phyloP scores from a whole-genome alignment of 2,329 filamentous ascomycete genomes.

The Calonectria hawksworthii region DNA sequence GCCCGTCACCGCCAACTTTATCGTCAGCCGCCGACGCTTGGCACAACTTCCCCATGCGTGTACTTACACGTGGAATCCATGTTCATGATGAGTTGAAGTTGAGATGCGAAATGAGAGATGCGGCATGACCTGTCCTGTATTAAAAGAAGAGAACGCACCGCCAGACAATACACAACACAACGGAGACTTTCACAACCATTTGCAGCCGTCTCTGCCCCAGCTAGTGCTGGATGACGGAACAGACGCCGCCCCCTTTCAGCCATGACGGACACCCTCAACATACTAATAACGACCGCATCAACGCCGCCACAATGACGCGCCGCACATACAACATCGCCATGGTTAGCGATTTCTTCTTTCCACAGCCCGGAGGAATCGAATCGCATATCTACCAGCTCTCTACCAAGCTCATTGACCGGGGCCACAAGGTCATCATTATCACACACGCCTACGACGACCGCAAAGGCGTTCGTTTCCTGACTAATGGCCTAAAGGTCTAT shows the following conservation, averaged over 20 bases:
- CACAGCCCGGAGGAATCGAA: conserved; percentile 95
- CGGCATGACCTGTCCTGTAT: conserved; percentile 1
- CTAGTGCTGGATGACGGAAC: conserved; percentile 25
- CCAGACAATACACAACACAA: neutral
- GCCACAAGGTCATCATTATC: conserved; percentile 98
- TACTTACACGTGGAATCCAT: conserved; percentile 39
- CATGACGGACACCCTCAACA: conserved; percentile 32
- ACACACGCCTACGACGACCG: conserved; percentile 95
- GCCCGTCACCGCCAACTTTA: conserved; percentile 52
- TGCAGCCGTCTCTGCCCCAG: conserved; percentile 6
- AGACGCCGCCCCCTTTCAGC: conserved; percentile 14
- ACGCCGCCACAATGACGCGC: conserved; percentile 61
- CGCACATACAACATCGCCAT: conserved; percentile 82
- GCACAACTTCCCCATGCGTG: conserved; percentile 29
- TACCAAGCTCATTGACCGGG: conserved; percentile 95
- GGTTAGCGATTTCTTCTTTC: conserved; percentile 99
- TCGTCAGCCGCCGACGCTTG: conserved; percentile 33
- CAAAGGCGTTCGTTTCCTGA: conserved; percentile 93
- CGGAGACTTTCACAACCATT: neutral
- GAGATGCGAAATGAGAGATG: conserved; percentile 22
- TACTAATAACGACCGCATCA: conserved; percentile 19
- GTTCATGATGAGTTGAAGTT: conserved; percentile 28
- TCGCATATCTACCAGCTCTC: conserved; percentile 99
- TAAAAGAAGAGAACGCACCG: neutral
- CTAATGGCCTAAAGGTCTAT: conserved; percentile 98